Percentiles rank a stretch among this genome's conserved stretches.
These are phyloP conservation scores for Musa schizocarpa DNA, from an alignment of 176 grass and related monocot species.

Conservation along the genomic window DNA sequence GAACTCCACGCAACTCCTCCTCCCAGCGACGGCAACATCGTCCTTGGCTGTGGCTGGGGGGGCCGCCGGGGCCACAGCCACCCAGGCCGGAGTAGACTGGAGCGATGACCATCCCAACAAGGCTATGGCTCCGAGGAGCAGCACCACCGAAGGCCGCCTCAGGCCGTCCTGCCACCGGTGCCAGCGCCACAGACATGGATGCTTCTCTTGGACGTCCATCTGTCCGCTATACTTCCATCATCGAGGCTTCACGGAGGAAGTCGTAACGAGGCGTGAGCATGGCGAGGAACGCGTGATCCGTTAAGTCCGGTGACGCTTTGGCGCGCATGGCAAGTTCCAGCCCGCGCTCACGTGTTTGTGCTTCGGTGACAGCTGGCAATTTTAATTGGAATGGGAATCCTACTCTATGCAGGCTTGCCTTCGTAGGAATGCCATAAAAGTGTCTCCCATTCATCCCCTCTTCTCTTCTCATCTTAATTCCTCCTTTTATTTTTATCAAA, in stretches of 20 bases:
- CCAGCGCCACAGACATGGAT: not conserved
- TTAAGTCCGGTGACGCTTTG: not conserved
- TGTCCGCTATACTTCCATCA: not conserved
- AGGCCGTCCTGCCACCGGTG: not conserved
- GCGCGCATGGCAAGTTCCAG: not conserved
- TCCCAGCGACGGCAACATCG: not conserved
- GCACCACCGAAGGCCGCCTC: not conserved
- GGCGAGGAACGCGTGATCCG: conserved; percentile 8
- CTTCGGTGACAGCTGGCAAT: too few relatives aligned
- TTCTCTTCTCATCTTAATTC: too few relatives aligned
- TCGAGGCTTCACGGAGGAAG: not conserved
- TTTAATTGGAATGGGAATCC: too few relatives aligned
- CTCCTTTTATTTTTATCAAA: too few relatives aligned
- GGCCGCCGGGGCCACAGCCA: not conserved
- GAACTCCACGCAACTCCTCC: conserved; percentile 42
- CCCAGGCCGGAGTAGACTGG: not conserved
- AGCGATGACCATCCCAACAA: not conserved
- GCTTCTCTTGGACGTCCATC: not conserved
- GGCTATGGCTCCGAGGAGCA: not conserved
- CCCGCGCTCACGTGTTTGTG: not conserved
- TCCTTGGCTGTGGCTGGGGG: not conserved
- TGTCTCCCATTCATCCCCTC: too few relatives aligned
- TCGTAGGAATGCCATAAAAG: too few relatives aligned
- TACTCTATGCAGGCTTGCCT: too few relatives aligned
- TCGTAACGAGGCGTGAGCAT: not conserved